phyloP scores from a whole-genome alignment of 805 yeast species.

The Candida mattraensis region DNA sequence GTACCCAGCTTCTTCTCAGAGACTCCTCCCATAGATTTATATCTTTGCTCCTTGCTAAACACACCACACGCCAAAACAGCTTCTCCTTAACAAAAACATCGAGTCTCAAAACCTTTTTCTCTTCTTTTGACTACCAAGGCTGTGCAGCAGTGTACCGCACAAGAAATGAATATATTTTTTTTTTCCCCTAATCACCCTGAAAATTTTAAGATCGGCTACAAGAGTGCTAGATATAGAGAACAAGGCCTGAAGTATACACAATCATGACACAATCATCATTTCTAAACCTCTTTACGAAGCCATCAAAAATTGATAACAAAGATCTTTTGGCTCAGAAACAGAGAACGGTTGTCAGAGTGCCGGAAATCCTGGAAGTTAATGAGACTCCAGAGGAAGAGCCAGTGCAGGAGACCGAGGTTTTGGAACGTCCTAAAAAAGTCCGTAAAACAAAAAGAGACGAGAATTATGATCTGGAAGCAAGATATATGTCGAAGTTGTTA shows the following conservation, averaged over 20 bases:
- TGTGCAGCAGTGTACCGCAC: too few relatives aligned
- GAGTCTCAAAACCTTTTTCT: too few relatives aligned
- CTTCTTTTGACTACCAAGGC: too few relatives aligned
- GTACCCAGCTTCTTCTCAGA: slow-evolving; percentile 2
- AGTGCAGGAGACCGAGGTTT: slow-evolving; percentile 19
- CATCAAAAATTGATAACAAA: slow-evolving; percentile 46
- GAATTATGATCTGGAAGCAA: slow-evolving; percentile 53
- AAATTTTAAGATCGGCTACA: too few relatives aligned
- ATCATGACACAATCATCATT: too few relatives aligned
- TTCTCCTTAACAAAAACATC: too few relatives aligned
- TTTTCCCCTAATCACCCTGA: too few relatives aligned
- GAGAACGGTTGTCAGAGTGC: slow-evolving; percentile 23
- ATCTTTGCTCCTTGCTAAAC: too few relatives aligned
- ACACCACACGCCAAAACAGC: too few relatives aligned
- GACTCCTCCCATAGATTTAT: slow-evolving; percentile 13
- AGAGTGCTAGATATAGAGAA: background rate
- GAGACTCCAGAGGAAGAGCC: slow-evolving; percentile 16
- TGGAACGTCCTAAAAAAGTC: slow-evolving; percentile 18
- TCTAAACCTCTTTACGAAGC: slow-evolving; percentile 37
- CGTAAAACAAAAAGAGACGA: slow-evolving; percentile 33
- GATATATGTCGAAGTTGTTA: slow-evolving; percentile 51
- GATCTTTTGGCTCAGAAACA: slow-evolving; percentile 29
- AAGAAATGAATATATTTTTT: too few relatives aligned
- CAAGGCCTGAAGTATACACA: slow-evolving; percentile 23
- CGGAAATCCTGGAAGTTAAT: slow-evolving; percentile 9